Evolutionary conservation across 1,284 basidiomycete genomes (phyloP).

Genomic region (Fomes fomentarius): DNA sequence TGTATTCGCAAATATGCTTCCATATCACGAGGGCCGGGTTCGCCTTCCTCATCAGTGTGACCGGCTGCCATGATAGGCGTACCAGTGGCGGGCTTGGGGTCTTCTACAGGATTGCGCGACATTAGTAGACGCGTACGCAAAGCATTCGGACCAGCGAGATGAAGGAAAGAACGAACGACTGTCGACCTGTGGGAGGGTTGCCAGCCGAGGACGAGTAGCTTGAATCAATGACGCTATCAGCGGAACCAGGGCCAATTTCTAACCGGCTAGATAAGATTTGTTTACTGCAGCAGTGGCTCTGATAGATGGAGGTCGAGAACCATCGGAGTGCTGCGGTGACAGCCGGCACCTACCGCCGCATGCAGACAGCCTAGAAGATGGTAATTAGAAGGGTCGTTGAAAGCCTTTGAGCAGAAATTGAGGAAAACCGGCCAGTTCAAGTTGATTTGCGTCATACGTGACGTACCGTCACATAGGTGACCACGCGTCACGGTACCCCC

Average conservation of each 20-base stretch:
- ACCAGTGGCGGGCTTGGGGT: not conserved
- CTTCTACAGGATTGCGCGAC: slow-evolving; percentile 11
- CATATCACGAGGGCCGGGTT: slow-evolving; percentile 16
- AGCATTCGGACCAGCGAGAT: not conserved
- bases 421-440: too few species aligned
- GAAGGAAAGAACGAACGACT: not conserved
- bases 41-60: slow-evolving; percentile 3
- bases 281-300: not conserved
- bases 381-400: too few species aligned
- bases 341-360: too few species aligned
- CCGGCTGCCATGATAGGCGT: not conserved
- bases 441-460: too few species aligned
- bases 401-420: too few species aligned
- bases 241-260: not conserved
- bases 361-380: too few species aligned
- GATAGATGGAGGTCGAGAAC: too few species aligned
- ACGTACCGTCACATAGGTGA: too few species aligned
- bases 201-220: too few species aligned
- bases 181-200: not conserved
- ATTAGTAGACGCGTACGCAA: slow-evolving; percentile 10
- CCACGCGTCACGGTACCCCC: too few species aligned
- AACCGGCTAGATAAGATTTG: slow-evolving; percentile 9
- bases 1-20: slow-evolving; percentile 21
- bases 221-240: slow-evolving; percentile 3
- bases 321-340: too few species aligned